Base-by-base conservation (phyloP, 2,329 filamentous ascomycete species). In the Epichloe scottii region DNA sequence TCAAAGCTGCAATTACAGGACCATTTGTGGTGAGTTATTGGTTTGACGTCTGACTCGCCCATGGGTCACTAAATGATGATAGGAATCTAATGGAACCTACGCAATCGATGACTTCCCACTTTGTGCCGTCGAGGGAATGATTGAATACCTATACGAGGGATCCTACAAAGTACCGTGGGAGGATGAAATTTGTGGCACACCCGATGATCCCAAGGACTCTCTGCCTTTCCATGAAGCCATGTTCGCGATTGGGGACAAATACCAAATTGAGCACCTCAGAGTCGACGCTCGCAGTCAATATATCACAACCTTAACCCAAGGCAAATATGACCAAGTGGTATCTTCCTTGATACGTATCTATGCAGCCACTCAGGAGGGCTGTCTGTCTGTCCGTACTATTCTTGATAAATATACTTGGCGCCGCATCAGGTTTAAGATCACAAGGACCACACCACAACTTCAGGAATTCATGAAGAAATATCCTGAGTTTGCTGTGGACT, bases 281-380 rank as follows among this genome's bases (percentile, higher is more conserved):
- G n/a, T 3, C n/a, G 5, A 34, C 0, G 23, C 46, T 15, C 17
- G 5, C 7, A 5, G 6, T 3, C 10, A 0, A 10, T 48, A 48
- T n/a, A 4, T 0, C 23, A 12, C 4, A 11, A 23, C 0, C n/a
- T 17, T 48, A 3, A 3, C 26, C 26, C 26, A 48, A 4, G 0
- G 21, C 5, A 0, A 5, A 12, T 6, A n/a, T 11, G 33, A 17
- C 0, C 14, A 30, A 19, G 7, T 17, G 0, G 1, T 47, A 2
- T 26, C 35, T 10, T 47, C 45, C 14, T 39, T 47, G 15, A 1
- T 2, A 19, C 45, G 45, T 5, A 37, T 47, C 14, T 47, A 47
- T 37, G 10, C 15, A 43, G 7, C 14, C 15, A 8, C 26, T 23
- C 15, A 30, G 12, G 23, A 43, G 11, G 15, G 15, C 5, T 7